phyloP scores from a whole-genome alignment of 306 rosid genomes.

The Macrotyloma uniflorum region DNA sequence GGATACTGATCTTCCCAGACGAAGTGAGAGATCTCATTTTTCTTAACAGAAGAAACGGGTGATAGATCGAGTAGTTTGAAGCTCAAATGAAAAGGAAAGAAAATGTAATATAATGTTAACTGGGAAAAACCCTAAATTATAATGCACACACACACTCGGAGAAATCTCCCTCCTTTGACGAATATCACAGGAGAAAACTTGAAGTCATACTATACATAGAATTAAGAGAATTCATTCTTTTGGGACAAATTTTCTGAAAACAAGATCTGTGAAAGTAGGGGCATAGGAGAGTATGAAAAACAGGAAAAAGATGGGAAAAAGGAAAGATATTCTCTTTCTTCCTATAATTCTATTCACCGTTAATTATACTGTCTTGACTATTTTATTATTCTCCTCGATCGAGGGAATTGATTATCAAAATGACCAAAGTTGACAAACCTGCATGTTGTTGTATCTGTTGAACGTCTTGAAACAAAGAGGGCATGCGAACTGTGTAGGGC shows the following conservation, averaged over 20 bases:
- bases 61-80: background rate
- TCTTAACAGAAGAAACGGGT: background rate
- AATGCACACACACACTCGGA: background rate
- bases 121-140: conserved; percentile 51
- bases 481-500: conserved; percentile 93
- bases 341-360: background rate
- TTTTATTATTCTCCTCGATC: background rate
- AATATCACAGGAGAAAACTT: conserved; percentile 49
- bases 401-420: background rate
- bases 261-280: conserved; percentile 42
- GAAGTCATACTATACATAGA: conserved; percentile 39
- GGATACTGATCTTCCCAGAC: conserved; percentile 13
- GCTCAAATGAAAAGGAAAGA: conserved; percentile 2
- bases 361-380: background rate
- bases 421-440: conserved; percentile 52
- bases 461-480: conserved; percentile 97
- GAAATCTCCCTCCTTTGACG: conserved; percentile 12
- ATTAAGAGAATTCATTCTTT: conserved; percentile 42
- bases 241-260: conserved; percentile 38
- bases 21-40: conserved; percentile 32
- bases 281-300: background rate
- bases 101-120: background rate
- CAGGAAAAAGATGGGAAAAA: conserved; percentile 30
- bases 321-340: conserved; percentile 15
- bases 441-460: conserved; percentile 98